phyloP scores from a whole-genome alignment of 805 yeast genomes.

The Wickerhamiella spandovensis region DNA sequence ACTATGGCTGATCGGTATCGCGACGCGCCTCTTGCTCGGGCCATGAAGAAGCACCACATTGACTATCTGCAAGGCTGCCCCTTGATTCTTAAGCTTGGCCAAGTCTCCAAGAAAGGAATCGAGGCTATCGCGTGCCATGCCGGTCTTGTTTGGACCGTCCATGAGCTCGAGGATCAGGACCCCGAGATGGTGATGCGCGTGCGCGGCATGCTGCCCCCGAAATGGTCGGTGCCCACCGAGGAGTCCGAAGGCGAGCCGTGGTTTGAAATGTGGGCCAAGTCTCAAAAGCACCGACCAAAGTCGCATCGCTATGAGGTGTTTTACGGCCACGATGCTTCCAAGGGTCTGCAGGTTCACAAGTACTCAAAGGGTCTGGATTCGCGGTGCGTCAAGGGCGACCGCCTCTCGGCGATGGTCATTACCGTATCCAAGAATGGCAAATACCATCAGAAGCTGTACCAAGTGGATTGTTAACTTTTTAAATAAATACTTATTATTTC shows the following conservation, averaged over 20 bases:
- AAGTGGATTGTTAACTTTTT: conserved; percentile 17
- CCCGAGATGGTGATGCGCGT: conserved; percentile 55
- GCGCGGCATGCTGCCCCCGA: conserved; percentile 54
- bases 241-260: conserved; percentile 35
- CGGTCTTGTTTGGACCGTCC: conserved; percentile 58
- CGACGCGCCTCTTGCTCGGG: conserved; percentile 36
- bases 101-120: conserved; percentile 29
- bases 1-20: conserved; percentile 23
- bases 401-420: conserved; percentile 49
- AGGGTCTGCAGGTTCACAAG: conserved; percentile 52
- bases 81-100: conserved; percentile 47
- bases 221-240: conserved; percentile 45
- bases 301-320: conserved; percentile 34
- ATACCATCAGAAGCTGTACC: conserved; percentile 19
- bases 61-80: conserved; percentile 50
- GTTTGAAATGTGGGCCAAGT: conserved; percentile 43
- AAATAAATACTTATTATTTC: not conserved
- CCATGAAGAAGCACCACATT: conserved; percentile 47
- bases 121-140: conserved; percentile 64
- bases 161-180: conserved; percentile 38
- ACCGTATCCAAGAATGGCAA: conserved; percentile 17
- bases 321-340: conserved; percentile 82
- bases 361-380: conserved; percentile 73
- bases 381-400: conserved; percentile 67
- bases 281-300: conserved; percentile 23